Percentiles rank a stretch among this genome's conserved stretches.
Conservation (phyloP, 371 early-diverging fungal genomes). For the Haplosporangium sp. region DNA sequence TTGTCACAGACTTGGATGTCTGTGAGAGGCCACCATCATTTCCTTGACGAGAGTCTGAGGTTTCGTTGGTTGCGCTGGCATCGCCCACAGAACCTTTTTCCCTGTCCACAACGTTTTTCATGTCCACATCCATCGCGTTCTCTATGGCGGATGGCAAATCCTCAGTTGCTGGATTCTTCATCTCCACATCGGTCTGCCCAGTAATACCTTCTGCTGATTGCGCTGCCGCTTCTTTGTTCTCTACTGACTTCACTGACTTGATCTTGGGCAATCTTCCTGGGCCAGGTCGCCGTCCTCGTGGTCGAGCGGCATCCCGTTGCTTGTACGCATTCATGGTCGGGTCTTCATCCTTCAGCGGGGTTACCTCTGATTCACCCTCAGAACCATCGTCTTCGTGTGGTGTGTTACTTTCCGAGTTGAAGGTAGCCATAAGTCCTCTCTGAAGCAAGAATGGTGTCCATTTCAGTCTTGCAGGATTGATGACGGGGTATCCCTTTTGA, state of each 20-base stretch:
- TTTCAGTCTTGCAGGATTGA: slow-evolving; percentile 65
- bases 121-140: slow-evolving; percentile 5
- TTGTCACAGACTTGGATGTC: neutral
- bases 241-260: neutral
- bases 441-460: slow-evolving; percentile 75
- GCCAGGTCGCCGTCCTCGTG: slow-evolving; percentile 8
- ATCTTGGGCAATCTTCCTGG: slow-evolving; percentile 28
- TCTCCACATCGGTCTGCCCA: slow-evolving; percentile 6
- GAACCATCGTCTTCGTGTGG: slow-evolving; percentile 9
- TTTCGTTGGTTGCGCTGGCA: neutral
- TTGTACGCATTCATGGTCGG: neutral
- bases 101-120: neutral
- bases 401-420: slow-evolving; percentile 7
- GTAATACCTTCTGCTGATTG: neutral
- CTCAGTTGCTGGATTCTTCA: neutral
- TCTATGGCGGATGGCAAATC: neutral
- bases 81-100: neutral
- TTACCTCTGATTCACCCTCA: slow-evolving; percentile 3
- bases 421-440: slow-evolving; percentile 41
- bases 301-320: neutral
- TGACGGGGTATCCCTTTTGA: slow-evolving; percentile 59
- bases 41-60: neutral
- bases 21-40: neutral
- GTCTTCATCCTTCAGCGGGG: neutral
- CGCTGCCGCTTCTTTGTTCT: neutral